Evolutionary conservation across 2,329 filamentous ascomycete genomes (phyloP).

Genomic region (Coniochaeta sp.): DNA sequence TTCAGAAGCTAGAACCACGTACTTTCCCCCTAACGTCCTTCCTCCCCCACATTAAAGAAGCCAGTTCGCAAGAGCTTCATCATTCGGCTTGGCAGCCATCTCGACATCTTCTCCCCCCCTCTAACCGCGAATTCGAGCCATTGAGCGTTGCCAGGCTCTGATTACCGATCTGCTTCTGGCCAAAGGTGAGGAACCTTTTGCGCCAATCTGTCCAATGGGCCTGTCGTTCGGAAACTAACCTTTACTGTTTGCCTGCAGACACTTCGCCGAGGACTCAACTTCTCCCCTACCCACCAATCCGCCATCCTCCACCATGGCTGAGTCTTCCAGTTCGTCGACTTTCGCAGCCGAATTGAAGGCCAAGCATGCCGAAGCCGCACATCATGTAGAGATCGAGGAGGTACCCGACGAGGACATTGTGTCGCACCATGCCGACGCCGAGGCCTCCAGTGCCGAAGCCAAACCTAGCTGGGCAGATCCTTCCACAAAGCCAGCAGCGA

Average conservation of each 20-base stretch:
- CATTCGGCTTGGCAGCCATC: background rate
- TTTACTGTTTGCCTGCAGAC: background rate
- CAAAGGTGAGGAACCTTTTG: background rate
- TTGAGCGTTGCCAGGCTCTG: background rate
- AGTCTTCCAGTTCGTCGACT: background rate
- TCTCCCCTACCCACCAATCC: background rate
- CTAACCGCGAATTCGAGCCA: background rate
- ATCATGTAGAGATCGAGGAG: slow-evolving; percentile 61
- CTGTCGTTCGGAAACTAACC: background rate
- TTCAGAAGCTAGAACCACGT: background rate
- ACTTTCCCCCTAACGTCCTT: background rate
- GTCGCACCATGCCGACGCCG: slow-evolving; percentile 23
- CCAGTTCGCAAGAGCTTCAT: background rate
- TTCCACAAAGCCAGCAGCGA: slow-evolving; percentile 59
- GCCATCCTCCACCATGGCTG: background rate
- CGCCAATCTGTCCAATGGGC: background rate
- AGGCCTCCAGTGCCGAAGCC: slow-evolving; percentile 8
- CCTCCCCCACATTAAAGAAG: background rate
- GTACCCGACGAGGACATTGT: slow-evolving; percentile 71
- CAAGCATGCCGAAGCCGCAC: slow-evolving; percentile 1
- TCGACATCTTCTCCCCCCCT: background rate
- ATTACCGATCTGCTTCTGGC: background rate
- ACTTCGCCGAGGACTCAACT: background rate
- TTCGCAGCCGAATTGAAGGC: background rate
- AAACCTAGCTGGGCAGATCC: slow-evolving; percentile 33